Evolutionary conservation across 2,329 filamentous ascomycete species (phyloP), one percentile per base, ranked within the genome.

Genomic region (Cladobotryum protrusum): DNA sequence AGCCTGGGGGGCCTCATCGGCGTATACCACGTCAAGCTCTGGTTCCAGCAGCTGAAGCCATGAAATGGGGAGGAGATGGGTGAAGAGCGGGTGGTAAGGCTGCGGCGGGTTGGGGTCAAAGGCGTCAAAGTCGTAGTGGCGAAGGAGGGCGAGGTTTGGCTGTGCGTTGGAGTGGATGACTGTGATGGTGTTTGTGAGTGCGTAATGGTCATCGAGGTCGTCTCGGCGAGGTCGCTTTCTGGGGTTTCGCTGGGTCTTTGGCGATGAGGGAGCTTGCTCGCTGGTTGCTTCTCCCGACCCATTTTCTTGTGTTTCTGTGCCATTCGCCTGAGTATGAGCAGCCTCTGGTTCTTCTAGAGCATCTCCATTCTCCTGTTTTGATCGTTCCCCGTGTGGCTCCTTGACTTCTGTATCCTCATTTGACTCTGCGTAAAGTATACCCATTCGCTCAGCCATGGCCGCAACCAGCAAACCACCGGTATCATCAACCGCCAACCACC

Each of bases 31-130:
- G 66, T 97, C 93, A 29, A 82, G 73, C 34, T 80, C 71, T 0
- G 93, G 93, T 19, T 86, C 78, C 14, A 96, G 72, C 5, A 99
- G 81, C 68, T 97, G 92, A 2, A 99, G 79, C 91, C 92, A 99
- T 24, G 89, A 92, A 29, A 97, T 74, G 5, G 86, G 82, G 60
- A 92, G 85, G 46, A 99, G 81, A 63, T 93, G 85, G 14, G 80
- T 85, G 66, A 86, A 79, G 11, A 99, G 81, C 1, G 93, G 92
- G 63, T 97, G 93, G 19, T 82, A 74, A 13, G 78, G 74, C 48
- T 75, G 66, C 42, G 60, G 75, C 11, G 68, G 78, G 56, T 77
- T 78, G 40, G 84, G 82, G 54, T 81, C 82, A 52, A 79, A 78
- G 57, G 78, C 73, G 68, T 95, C 89, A 70, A 85, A 97, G 66